Evolutionary conservation across 2,329 filamentous ascomycete genomes (phyloP).

Genomic region (Scedosporium apiospermum): DNA sequence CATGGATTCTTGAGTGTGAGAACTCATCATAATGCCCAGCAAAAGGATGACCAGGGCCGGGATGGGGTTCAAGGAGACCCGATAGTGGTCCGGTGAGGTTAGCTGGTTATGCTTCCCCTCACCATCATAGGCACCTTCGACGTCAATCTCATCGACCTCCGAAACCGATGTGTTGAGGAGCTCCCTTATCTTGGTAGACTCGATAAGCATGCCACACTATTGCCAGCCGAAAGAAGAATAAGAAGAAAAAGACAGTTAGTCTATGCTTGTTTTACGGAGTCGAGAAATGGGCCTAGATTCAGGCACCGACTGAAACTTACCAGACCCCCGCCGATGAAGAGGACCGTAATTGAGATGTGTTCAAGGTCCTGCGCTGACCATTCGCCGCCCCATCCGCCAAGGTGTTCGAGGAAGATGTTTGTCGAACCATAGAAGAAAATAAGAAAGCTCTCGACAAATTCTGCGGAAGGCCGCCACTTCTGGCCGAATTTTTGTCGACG

Average conservation of each 20-base stretch:
- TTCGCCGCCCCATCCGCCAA: conserved; percentile 58
- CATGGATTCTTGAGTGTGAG: conserved; percentile 76
- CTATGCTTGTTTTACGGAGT: background rate
- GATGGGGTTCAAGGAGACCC: conserved; percentile 76
- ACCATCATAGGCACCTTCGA: conserved; percentile 24
- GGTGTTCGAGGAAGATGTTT: conserved; percentile 88
- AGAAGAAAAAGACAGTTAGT: background rate
- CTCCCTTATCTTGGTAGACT: conserved; percentile 60
- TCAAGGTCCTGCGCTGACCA: conserved; percentile 80
- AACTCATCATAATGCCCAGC: conserved; percentile 90
- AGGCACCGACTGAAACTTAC: conserved; percentile 35
- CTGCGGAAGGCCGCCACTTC: conserved; percentile 66
- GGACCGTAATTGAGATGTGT: conserved; percentile 82
- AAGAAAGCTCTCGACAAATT: conserved; percentile 81
- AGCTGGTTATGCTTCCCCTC: conserved; percentile 38
- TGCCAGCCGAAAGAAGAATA: background rate
- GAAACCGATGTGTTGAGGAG: conserved; percentile 49
- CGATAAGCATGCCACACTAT: conserved; percentile 74
- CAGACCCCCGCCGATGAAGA: conserved; percentile 88
- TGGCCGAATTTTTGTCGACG: conserved; percentile 50
- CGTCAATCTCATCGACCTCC: conserved; percentile 29
- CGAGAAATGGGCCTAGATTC: background rate
- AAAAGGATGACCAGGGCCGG: conserved; percentile 80
- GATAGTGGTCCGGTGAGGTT: conserved; percentile 54
- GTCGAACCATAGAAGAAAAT: conserved; percentile 85